Conservation (phyloP, 352 stramenopile genomes). For the Phytophthora cryptogea region DNA sequence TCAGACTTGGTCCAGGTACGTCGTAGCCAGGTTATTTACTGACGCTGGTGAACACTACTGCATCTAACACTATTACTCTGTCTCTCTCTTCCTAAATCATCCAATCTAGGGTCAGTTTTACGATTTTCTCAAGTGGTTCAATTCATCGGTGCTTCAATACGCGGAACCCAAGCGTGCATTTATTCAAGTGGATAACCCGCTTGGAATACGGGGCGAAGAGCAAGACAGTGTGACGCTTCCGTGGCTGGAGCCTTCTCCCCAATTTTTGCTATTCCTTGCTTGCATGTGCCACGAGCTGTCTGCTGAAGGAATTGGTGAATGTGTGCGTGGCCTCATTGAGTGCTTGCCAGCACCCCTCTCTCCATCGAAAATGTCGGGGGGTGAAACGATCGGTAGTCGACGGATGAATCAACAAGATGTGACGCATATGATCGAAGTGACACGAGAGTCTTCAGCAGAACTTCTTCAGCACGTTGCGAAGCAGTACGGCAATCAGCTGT, state of each 20-base stretch:
- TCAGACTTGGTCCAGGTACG: slow-evolving; percentile 79
- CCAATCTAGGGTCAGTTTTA: slow-evolving; percentile 67
- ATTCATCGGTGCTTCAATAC: slow-evolving; percentile 62
- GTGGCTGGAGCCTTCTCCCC: slow-evolving; percentile 63
- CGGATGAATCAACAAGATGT: slow-evolving; percentile 55
- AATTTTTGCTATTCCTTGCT: slow-evolving; percentile 74
- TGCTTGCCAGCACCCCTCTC: slow-evolving; percentile 50
- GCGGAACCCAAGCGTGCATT: slow-evolving; percentile 74
- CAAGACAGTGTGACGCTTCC: slow-evolving; percentile 47
- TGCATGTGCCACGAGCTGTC: slow-evolving; percentile 73
- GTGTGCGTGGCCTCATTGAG: slow-evolving; percentile 71
- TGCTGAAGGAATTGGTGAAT: slow-evolving; percentile 67
- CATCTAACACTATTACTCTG: background rate
- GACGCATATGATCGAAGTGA: slow-evolving; percentile 79
- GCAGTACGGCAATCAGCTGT: slow-evolving; percentile 64
- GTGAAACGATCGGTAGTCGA: slow-evolving; percentile 19
- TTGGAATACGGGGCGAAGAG: slow-evolving; percentile 12
- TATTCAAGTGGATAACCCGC: background rate
- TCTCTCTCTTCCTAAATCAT: background rate
- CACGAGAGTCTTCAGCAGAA: slow-evolving; percentile 56
- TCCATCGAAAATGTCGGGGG: slow-evolving; percentile 17
- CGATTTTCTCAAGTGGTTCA: slow-evolving; percentile 85
- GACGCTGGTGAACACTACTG: background rate
- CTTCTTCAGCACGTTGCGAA: slow-evolving; percentile 69
- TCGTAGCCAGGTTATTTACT: background rate